Percentiles rank a stretch among this genome's conserved stretches.
These are phyloP conservation scores for Croton laevigatus DNA, from an alignment of 441 rosid species.

Conservation along the genomic window DNA sequence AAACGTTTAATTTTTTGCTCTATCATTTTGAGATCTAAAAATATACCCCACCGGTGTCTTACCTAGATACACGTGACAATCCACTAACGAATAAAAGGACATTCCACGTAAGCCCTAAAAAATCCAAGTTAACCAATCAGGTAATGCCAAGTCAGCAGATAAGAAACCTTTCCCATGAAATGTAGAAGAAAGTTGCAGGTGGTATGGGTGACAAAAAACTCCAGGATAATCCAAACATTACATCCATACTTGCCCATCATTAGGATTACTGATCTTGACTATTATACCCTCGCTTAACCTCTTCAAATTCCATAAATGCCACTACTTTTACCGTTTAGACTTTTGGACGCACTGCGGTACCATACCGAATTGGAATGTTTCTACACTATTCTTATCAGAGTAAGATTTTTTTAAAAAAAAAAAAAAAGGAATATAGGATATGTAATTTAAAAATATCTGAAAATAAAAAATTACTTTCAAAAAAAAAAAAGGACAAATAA, in stretches of 20 bases:
- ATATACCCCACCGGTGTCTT: conserved; percentile 12
- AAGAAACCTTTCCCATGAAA: conserved; percentile 31
- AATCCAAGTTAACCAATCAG: conserved; percentile 40
- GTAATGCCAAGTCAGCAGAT: conserved; percentile 40
- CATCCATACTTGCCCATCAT: conserved; percentile 35
- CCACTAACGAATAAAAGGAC: conserved; percentile 24
- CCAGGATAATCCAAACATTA: conserved; percentile 15
- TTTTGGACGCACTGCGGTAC: not conserved
- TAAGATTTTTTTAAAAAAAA: too few relatives aligned
- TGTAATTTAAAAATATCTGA: too few relatives aligned
- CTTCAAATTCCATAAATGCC: not conserved
- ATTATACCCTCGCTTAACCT: not conserved
- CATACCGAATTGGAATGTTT: not conserved
- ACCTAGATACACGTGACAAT: conserved; percentile 37
- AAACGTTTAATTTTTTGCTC: not conserved
- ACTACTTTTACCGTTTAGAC: not conserved
- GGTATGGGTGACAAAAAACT: conserved; percentile 33
- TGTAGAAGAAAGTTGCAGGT: conserved; percentile 34
- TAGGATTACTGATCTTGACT: not conserved
- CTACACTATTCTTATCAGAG: not conserved
- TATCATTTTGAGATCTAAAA: conserved; percentile 28
- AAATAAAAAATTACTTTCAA: too few relatives aligned
- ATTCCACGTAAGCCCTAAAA: conserved; percentile 37
- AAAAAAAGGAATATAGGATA: too few relatives aligned
- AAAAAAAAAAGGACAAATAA: too few relatives aligned